Evolutionary conservation across 345 rosid genomes (phyloP), one percentile per base, ranked within the genome.

Genomic region (Pistacia integerrima): DNA sequence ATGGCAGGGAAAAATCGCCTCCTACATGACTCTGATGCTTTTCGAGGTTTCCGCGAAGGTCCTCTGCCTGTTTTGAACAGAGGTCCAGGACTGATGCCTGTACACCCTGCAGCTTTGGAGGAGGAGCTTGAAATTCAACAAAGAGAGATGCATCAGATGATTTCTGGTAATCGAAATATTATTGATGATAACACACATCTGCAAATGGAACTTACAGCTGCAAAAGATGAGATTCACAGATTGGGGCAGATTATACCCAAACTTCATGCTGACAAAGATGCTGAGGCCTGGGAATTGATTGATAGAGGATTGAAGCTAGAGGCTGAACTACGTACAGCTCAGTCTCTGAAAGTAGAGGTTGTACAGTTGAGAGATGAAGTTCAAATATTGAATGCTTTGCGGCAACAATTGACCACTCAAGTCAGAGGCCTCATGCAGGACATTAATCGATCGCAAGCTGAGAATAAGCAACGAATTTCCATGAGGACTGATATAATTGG

Each of bases 221-320:
- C 77, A 33, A 76, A 79, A 63, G 81, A 74, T 58, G 83, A 83
- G 64, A 74, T 83, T 51, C 78, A 33, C 57, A 54, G 74, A 54
- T 54, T 83, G 54, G 68, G 70, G 25, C 81, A 69, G 46, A 51
- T 73, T 11, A 70, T 74, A 49, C 65, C 73, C 28, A 70, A 79
- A 52, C 73, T 83, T 44, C 78, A 28, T 62, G 81, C 76, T 30
- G 81, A 74, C 16, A 76, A 77, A 35, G 83, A 83, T 74, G 41
- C 62, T 1, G 70, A 61, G 12, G 28, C 71, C 16, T 64, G 85
- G 79, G 83, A 83, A 38, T 61, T 83, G 67, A 64, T 79, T 57
- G 81, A 79, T 65, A 76, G 74, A 73, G 70, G 73, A n/a, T 33
- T 83, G 71, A 79, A 83, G 80, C 82, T 82, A 64, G 82, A 82